These are phyloP conservation scores for Kwoniella sp. DNA, from an alignment of 768 basidiomycete species.

Conservation along the genomic window DNA sequence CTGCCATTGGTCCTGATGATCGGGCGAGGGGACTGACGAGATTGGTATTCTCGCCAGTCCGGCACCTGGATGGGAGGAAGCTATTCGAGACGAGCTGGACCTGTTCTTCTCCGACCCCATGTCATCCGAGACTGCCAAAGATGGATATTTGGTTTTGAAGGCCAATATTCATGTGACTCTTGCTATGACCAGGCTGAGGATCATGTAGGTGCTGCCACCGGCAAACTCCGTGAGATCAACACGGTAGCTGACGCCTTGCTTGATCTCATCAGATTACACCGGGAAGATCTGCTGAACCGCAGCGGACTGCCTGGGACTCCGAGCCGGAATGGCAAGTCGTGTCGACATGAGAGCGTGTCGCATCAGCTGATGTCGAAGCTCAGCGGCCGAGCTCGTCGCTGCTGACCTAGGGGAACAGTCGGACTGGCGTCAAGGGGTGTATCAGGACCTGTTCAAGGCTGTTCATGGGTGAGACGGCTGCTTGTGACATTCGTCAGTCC, in stretches of 20 bases:
- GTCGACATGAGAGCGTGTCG: not conserved
- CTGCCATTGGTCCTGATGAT: not conserved
- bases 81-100: constrained; percentile 26
- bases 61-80: constrained; percentile 32
- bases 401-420: constrained; percentile 24
- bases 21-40: not conserved
- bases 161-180: constrained; percentile 40
- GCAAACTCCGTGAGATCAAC: not conserved
- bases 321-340: constrained; percentile 15
- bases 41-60: constrained; percentile 12
- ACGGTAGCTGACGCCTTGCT: not conserved
- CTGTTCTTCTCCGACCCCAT: constrained; percentile 31
- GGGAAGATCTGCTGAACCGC: constrained; percentile 29
- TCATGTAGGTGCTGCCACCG: constrained; percentile 23
- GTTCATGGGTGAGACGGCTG: constrained; percentile 20
- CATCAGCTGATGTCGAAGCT: not conserved
- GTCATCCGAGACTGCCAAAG: constrained; percentile 28
- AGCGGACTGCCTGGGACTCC: constrained; percentile 20
- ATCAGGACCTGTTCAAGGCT: constrained; percentile 33
- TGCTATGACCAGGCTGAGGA: constrained; percentile 29
- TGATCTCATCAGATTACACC: constrained; percentile 15
- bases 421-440: constrained; percentile 25
- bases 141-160: constrained; percentile 26
- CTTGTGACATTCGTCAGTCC: not conserved
- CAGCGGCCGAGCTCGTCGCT: constrained; percentile 26